Base-by-base conservation (phyloP, 176 grass and related monocot genomes). In the Urochloa ruziziensis region DNA sequence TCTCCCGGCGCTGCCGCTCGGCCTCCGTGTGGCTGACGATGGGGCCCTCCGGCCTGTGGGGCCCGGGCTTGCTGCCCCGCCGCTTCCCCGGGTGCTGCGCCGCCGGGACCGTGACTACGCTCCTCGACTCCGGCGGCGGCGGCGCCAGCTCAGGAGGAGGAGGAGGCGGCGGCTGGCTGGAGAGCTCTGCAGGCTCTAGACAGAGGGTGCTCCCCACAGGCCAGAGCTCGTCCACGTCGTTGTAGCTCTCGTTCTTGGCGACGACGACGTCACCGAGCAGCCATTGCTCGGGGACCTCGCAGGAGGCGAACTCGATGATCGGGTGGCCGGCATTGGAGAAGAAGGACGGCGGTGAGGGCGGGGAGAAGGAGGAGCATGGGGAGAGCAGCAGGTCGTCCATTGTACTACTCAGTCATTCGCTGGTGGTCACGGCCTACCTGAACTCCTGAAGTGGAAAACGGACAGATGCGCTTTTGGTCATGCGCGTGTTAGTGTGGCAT, bases 1-100 rank as follows among this genome's bases (percentile, higher is more conserved):
- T 96, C 66, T 96, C 91, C 14, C 94, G 86, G 25, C 94, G 90
- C 75, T 91, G 88, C n/a, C 93, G 83, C 79, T 95, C 94, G 36
- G 94, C 86, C 80, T 96, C 91, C 28, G 93, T 88, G 33, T 96
- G 94, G 83, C 80, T 85, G 13, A 87, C 64, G 11, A 14, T 54
- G 19, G 87, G 82, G 2, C 78, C 73, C 1, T 86, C 69, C 14
- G 21, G 11, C 2, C 10, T 39, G 23, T 75, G 44, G 4, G 71
- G 79, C 0, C 91, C 75, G 1, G 68, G 86, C 70, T 91, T 93
- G 68, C 88, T 62, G 1, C 88, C 80, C 1, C 79, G 67, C 63
- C 82, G 82, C 75, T 87, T 91, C 21, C 83, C 51, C 25, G 57
- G 73, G 19, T 52, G 51, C 24, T 48, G 73, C 60, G 70, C 46